Evolutionary conservation across 768 basidiomycete genomes (phyloP).

Genomic region (Glaciozyma antarctica): DNA sequence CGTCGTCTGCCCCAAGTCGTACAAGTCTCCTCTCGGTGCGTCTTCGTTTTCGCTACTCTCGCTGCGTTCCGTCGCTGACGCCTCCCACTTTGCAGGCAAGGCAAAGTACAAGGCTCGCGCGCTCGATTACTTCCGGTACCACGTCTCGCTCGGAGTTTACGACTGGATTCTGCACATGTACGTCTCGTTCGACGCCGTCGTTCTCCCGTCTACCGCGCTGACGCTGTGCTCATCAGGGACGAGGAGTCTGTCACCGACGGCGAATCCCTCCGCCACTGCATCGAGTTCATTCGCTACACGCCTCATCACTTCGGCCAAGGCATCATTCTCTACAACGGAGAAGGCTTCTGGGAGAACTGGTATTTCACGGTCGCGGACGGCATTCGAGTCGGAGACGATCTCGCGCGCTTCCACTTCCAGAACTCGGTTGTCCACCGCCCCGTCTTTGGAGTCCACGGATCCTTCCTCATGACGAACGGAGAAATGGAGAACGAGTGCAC

Average conservation of each 20-base stretch:
- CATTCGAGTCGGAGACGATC: constrained; percentile 38
- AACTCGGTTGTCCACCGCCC: constrained; percentile 31
- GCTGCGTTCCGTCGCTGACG: background rate
- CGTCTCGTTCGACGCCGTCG: background rate
- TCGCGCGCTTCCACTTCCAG: constrained; percentile 38
- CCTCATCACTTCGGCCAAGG: constrained; percentile 38
- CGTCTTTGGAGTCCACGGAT: constrained; percentile 38
- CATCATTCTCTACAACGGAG: constrained; percentile 39
- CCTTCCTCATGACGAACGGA: constrained; percentile 38
- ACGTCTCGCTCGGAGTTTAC: constrained; percentile 37
- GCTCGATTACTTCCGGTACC: constrained; percentile 39
- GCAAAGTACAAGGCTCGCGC: constrained; percentile 40
- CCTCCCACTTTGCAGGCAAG: constrained; percentile 23
- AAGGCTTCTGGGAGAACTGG: constrained; percentile 38
- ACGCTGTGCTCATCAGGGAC: constrained; percentile 28
- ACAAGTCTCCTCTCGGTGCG: constrained; percentile 35
- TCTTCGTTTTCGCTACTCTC: background rate
- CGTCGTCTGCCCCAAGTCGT: constrained; percentile 39
- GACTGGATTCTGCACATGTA: constrained; percentile 38
- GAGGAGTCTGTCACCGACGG: constrained; percentile 38
- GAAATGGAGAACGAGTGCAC: constrained; percentile 39
- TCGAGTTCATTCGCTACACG: constrained; percentile 38
- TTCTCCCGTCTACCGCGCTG: no score
- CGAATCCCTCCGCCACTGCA: constrained; percentile 36
- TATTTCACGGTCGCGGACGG: constrained; percentile 39